These are phyloP conservation scores for Podaxis carcinomalis DNA, from an alignment of 768 basidiomycete species.

Conservation along the genomic window DNA sequence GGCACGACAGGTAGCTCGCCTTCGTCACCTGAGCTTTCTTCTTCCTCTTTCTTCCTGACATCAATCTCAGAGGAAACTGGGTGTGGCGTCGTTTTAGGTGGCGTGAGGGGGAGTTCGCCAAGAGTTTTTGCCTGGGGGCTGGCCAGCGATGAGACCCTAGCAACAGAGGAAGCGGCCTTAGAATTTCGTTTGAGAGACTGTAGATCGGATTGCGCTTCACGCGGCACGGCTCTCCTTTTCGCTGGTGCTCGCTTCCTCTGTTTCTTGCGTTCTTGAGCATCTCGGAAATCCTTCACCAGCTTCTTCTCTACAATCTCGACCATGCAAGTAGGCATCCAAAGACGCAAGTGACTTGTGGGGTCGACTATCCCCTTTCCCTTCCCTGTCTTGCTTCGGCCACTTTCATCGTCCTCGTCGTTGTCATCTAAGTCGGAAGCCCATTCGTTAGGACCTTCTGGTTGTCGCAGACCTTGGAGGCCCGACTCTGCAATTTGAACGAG, in stretches of 20 bases:
- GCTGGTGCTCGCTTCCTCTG: constrained; percentile 44
- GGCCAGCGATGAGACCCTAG: too few species aligned
- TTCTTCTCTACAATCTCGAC: constrained; percentile 62
- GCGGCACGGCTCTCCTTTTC: constrained; percentile 9
- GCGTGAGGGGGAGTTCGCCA: neutral
- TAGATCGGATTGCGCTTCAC: neutral
- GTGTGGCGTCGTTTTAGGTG: neutral
- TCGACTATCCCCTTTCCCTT: constrained; percentile 37
- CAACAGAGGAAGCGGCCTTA: too few species aligned
- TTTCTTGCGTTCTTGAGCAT: constrained; percentile 39
- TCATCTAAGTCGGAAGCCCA: constrained; percentile 45
- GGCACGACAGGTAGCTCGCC: constrained; percentile 1
- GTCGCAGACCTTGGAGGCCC: constrained; percentile 61
- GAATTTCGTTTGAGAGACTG: neutral
- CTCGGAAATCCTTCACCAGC: constrained; percentile 61
- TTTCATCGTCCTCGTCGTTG: constrained; percentile 43
- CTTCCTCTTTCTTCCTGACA: neutral
- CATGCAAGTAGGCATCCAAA: constrained; percentile 87
- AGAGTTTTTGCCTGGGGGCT: neutral
- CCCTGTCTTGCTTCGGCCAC: constrained; percentile 27
- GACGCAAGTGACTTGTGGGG: constrained; percentile 51
- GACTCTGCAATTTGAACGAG: constrained; percentile 63
- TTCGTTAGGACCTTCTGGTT: constrained; percentile 42
- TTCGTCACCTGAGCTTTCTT: constrained; percentile 1
- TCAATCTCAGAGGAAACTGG: neutral